phyloP scores from a whole-genome alignment of 805 yeast genomes.

The Schwanniomyces sp. region DNA sequence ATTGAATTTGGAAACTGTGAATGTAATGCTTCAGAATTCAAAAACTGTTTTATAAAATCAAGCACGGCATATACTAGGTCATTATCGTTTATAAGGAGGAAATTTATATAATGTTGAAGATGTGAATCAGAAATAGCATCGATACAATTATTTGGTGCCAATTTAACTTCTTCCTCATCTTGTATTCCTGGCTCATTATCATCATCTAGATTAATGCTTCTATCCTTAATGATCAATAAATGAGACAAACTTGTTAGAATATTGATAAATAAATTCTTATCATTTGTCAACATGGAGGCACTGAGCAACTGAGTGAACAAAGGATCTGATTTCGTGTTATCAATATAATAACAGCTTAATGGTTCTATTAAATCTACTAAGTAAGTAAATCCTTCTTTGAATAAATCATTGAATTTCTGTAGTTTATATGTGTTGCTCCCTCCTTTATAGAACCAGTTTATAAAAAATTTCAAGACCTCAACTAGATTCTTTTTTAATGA shows the following conservation, averaged over 20 bases:
- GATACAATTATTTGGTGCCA: constrained; percentile 35
- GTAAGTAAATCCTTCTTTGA: constrained; percentile 64
- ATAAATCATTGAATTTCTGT: constrained; percentile 25
- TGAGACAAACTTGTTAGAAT: constrained; percentile 78
- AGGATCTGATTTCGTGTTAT: constrained; percentile 68
- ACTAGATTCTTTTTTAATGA: constrained; percentile 47
- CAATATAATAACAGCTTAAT: constrained; percentile 76
- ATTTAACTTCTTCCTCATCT: constrained; percentile 10
- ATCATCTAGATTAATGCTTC: constrained; percentile 9
- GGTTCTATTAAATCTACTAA: constrained; percentile 81
- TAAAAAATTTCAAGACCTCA: constrained; percentile 42
- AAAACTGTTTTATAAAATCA: constrained; percentile 80
- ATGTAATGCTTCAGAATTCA: constrained; percentile 56
- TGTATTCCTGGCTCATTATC: constrained; percentile 13
- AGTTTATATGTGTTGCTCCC: constrained; percentile 15
- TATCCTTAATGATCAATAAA: constrained; percentile 50
- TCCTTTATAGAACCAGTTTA: constrained; percentile 30
- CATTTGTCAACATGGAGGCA: constrained; percentile 54
- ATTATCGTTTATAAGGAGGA: constrained; percentile 63
- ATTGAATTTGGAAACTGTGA: constrained; percentile 26
- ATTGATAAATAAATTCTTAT: constrained; percentile 68
- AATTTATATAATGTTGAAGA: constrained; percentile 57
- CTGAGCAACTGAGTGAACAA: constrained; percentile 57
- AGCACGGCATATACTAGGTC: constrained; percentile 73
- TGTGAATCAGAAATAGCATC: constrained; percentile 34